Evolutionary conservation across 306 rosid genomes (phyloP).

Genomic region (Trichosanthes cucumerina): DNA sequence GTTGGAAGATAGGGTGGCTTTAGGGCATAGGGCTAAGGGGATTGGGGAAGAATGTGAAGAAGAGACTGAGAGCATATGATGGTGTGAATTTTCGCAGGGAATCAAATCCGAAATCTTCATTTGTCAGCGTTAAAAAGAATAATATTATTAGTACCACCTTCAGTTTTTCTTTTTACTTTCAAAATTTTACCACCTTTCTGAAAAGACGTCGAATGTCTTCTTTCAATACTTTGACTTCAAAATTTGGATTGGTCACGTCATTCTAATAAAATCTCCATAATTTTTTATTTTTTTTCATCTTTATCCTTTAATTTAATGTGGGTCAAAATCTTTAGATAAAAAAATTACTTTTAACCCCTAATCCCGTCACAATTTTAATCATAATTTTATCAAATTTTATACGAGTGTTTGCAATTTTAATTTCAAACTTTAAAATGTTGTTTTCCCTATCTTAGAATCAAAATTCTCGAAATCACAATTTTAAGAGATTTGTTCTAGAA

Average conservation of each 20-base stretch:
- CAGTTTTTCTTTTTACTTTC: neutral
- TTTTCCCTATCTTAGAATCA: no score
- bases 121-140: constrained; percentile 3
- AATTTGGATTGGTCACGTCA: neutral
- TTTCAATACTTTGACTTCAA: neutral
- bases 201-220: neutral
- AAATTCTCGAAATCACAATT: no score
- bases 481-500: no score
- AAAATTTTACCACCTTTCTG: neutral
- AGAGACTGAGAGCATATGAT: neutral
- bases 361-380: no score
- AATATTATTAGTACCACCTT: neutral
- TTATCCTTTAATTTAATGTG: neutral
- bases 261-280: neutral
- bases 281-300: no score
- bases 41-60: neutral
- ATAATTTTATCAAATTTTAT: no score
- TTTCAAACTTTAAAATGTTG: no score
- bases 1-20: neutral
- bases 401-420: no score
- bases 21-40: neutral
- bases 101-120: constrained; percentile 1
- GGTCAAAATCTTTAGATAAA: no score
- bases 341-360: no score
- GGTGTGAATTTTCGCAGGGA: constrained; percentile 3